Evolutionary conservation across 352 stramenopile species (phyloP).

Genomic region (Phytophthora hybrid): DNA sequence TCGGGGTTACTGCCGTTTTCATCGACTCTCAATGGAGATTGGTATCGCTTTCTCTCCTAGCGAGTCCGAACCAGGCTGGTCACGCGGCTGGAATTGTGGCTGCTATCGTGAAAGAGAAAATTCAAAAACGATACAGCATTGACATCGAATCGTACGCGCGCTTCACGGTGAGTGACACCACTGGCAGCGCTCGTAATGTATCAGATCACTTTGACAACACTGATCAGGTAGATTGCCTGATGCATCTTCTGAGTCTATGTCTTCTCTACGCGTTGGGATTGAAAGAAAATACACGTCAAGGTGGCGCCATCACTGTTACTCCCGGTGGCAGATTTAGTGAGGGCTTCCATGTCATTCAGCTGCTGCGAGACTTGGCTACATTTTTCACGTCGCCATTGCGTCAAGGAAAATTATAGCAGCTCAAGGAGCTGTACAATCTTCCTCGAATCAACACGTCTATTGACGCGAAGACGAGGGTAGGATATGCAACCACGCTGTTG

Average conservation of each 20-base stretch:
- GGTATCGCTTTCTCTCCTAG: no score
- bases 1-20: no score
- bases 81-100: no score
- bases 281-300: background rate
- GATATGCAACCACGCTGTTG: background rate
- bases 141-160: background rate
- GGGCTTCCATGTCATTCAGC: background rate
- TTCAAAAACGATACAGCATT: background rate
- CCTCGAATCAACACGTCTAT: background rate
- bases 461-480: background rate
- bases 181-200: background rate
- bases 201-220: background rate
- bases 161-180: background rate
- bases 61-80: no score
- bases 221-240: background rate
- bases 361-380: background rate
- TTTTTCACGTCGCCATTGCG: background rate
- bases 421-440: background rate
- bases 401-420: background rate
- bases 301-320: background rate
- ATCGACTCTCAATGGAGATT: no score
- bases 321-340: background rate
- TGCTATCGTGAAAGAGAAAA: no score
- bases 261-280: background rate
- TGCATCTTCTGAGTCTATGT: background rate